Conservation (phyloP, 305 asterid species). For the Solanum hybrid region DNA sequence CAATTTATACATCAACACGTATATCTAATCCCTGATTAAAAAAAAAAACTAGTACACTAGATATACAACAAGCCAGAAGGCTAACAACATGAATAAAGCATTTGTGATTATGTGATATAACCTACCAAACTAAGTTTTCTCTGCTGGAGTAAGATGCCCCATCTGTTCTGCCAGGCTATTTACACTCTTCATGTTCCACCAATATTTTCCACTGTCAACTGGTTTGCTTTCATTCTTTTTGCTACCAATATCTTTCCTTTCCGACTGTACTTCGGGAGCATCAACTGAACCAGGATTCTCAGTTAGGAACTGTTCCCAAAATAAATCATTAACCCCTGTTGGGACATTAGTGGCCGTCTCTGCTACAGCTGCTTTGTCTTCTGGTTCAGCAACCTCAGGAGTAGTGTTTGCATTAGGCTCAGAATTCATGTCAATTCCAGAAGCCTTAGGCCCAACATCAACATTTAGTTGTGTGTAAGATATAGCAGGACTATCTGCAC, state of each 20-base stretch:
- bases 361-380: constrained; percentile 15
- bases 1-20: constrained; percentile 13
- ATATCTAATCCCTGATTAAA: constrained; percentile 21
- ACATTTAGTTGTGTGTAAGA: constrained; percentile 46
- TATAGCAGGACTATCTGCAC: constrained; percentile 36
- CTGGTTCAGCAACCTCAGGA: background rate
- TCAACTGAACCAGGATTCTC: constrained; percentile 36
- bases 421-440: constrained; percentile 29
- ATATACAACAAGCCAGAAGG: constrained; percentile 19
- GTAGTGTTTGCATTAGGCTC: constrained; percentile 29
- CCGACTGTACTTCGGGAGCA: constrained; percentile 22
- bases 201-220: constrained; percentile 31
- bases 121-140: constrained; percentile 44
- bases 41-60: constrained; percentile 17
- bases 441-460: constrained; percentile 14
- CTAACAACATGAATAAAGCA: background rate
- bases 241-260: constrained; percentile 13
- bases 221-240: constrained; percentile 36
- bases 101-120: constrained; percentile 5
- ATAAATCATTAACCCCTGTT: constrained; percentile 43
- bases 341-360: constrained; percentile 2
- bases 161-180: constrained; percentile 48
- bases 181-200: constrained; percentile 55
- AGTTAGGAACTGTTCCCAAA: constrained; percentile 68
- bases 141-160: constrained; percentile 63